Base-by-base conservation (phyloP, 2,329 filamentous ascomycete genomes). In the Davidsoniella neocaledoniae region DNA sequence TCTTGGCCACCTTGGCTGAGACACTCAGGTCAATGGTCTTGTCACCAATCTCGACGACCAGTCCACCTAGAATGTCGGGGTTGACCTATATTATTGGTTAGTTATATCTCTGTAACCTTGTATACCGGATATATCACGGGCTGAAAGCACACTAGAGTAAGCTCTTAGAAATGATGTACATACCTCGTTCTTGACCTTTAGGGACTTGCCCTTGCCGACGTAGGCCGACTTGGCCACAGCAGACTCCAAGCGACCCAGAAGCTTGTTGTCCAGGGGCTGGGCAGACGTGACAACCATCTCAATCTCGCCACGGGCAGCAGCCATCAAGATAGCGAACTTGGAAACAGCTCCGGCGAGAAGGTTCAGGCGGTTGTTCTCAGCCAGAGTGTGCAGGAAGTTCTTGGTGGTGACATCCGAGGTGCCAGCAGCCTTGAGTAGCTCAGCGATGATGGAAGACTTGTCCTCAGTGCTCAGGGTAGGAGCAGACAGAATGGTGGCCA, bases 1-100 rank as follows among this genome's bases (percentile, higher is more conserved):
- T 86, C 80, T 87, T 94, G 67, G 85, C 77, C 69, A 98, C 83
- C 77, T 90, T 93, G 66, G 84, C 75, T 46, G 90, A 90, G 63
- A 98, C 88, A 69, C 83, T 91, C 60, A 95, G 83, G 71, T 98
- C 91, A 64, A 98, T 94, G 66, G 90, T 96, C 64, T 90, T 84
- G 76, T 96, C 90, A 62, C 88, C 90, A 59, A 96, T 83, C 73
- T 96, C 90, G 63, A 98, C 90, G 57, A 98, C 70, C 58, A 98
- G 80, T 55, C 91, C 91, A 58, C 91, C 91, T 58, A 93, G 70
- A 63, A 98, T 90, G 53, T 96, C 90, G 55, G 90, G 77, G 78
- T 94, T 91, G 68, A 96, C 84, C 84, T 87, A 57, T 16, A 16
- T 4, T 33, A 33, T 33, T 33, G 29, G 29, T 17, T 17, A 39